Percentiles rank a stretch among this genome's conserved stretches.
phyloP scores from a whole-genome alignment of 768 basidiomycete genomes.

The Lactarius sanguifluus region DNA sequence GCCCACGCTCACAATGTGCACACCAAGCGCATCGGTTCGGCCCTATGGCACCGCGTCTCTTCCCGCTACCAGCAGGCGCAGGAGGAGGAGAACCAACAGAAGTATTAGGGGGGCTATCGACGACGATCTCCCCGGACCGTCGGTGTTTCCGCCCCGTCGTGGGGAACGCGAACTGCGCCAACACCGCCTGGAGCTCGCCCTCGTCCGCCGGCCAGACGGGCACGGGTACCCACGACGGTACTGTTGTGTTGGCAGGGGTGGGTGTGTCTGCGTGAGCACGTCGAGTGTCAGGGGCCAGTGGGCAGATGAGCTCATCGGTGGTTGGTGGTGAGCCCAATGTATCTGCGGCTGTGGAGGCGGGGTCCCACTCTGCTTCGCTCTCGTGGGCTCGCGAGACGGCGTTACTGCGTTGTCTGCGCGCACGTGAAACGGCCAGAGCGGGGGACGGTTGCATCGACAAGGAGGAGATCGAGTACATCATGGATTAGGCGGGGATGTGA shows the following conservation, averaged over 20 bases:
- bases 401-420: conserved; percentile 21
- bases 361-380: conserved; percentile 19
- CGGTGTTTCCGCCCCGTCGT: conserved; percentile 12
- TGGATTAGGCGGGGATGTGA: neutral
- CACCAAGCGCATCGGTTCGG: conserved; percentile 3
- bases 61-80: neutral
- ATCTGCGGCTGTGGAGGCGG: neutral
- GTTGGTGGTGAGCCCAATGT: neutral
- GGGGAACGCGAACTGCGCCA: conserved; percentile 21
- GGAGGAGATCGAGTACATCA: neutral
- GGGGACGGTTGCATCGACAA: neutral
- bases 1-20: conserved; percentile 15
- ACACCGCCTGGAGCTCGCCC: conserved; percentile 10
- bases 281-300: neutral
- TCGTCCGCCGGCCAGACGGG: neutral
- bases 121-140: conserved; percentile 10
- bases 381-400: conserved; percentile 8
- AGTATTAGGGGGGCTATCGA: neutral
- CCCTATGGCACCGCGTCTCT: neutral
- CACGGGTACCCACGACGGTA: neutral
- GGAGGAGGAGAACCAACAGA: neutral
- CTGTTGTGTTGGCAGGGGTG: neutral
- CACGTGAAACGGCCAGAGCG: neutral
- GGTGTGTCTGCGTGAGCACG: neutral
- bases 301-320: conserved; percentile 19